Conservation (phyloP, 345 rosid genomes). For the Adansonia digitata region DNA sequence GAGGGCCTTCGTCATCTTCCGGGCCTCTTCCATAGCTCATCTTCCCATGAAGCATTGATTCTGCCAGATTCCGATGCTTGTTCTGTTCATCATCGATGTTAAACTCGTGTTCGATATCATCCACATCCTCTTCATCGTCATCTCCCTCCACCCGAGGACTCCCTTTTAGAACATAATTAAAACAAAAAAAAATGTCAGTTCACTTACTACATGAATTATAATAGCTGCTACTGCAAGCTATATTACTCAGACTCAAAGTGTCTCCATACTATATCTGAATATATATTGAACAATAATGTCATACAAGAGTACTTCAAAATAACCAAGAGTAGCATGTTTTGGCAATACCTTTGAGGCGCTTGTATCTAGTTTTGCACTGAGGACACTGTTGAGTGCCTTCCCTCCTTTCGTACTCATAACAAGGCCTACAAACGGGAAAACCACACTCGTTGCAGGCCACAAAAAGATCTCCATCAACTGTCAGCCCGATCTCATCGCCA, state of each 20-base stretch:
- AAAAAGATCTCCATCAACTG: slow-evolving; percentile 86
- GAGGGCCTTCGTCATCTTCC: slow-evolving; percentile 70
- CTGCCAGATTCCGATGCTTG: slow-evolving; percentile 60
- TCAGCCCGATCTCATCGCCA: slow-evolving; percentile 77
- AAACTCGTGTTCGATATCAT: slow-evolving; percentile 91
- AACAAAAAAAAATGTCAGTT: not conserved
- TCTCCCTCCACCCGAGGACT: slow-evolving; percentile 93
- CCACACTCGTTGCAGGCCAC: slow-evolving; percentile 99
- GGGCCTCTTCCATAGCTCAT: slow-evolving; percentile 98
- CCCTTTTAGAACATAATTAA: slow-evolving; percentile 30
- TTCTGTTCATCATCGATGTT: slow-evolving; percentile 71
- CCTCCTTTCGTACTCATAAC: slow-evolving; percentile 92
- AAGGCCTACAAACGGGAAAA: slow-evolving; percentile 90
- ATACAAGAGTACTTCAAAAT: too few species aligned
- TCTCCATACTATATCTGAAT: too few species aligned
- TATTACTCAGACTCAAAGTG: too few species aligned
- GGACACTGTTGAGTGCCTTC: slow-evolving; percentile 94
- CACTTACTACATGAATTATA: slow-evolving; percentile 12
- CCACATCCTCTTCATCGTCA: slow-evolving; percentile 92
- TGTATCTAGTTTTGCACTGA: slow-evolving; percentile 91
- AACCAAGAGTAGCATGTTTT: too few species aligned
- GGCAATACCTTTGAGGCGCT: slow-evolving; percentile 79
- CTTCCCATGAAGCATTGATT: slow-evolving; percentile 87
- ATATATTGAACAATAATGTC: too few species aligned
- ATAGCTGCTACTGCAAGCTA: not conserved